These are phyloP conservation scores for Yamadazyma blattariae DNA, from an alignment of 1,139 yeast genomes.

Conservation along the genomic window DNA sequence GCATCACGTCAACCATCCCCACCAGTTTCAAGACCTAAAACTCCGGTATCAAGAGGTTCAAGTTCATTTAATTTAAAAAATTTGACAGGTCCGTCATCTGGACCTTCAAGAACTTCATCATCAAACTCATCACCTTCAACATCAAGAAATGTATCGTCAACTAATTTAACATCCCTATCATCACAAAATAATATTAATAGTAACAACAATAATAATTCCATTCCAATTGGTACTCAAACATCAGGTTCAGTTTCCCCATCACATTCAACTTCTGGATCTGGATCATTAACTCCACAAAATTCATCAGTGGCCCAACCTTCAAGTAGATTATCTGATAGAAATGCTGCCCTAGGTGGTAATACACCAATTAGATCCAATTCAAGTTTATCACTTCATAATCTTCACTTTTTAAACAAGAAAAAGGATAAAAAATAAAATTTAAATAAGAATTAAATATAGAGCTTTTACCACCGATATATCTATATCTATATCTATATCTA, in stretches of 20 bases:
- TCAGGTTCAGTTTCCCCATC: not conserved
- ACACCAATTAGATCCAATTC: slow-evolving; percentile 21
- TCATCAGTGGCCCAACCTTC: slow-evolving; percentile 21
- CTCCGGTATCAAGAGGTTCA: slow-evolving; percentile 20
- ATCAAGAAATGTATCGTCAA: slow-evolving; percentile 27
- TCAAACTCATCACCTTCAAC: slow-evolving; percentile 30
- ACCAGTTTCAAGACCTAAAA: slow-evolving; percentile 6
- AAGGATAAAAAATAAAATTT: slow-evolving; percentile 19
- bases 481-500: too few species aligned
- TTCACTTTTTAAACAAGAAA: slow-evolving; percentile 27
- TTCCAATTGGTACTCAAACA: too few species aligned
- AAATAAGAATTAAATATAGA: too few species aligned
- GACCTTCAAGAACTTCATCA: slow-evolving; percentile 21
- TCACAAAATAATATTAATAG: too few species aligned
- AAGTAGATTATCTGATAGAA: slow-evolving; percentile 32
- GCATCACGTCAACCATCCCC: not conserved
- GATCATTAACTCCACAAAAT: not conserved
- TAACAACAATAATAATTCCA: too few species aligned
- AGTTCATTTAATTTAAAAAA: slow-evolving; percentile 17
- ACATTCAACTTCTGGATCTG: not conserved
- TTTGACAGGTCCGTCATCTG: slow-evolving; percentile 11
- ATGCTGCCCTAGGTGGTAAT: slow-evolving; percentile 19
- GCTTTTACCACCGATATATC: too few species aligned
- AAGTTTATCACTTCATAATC: slow-evolving; percentile 26
- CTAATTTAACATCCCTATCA: slow-evolving; percentile 24